Evolutionary conservation across 2,329 filamentous ascomycete genomes (phyloP).

Genomic region (Colletotrichum graminicola): DNA sequence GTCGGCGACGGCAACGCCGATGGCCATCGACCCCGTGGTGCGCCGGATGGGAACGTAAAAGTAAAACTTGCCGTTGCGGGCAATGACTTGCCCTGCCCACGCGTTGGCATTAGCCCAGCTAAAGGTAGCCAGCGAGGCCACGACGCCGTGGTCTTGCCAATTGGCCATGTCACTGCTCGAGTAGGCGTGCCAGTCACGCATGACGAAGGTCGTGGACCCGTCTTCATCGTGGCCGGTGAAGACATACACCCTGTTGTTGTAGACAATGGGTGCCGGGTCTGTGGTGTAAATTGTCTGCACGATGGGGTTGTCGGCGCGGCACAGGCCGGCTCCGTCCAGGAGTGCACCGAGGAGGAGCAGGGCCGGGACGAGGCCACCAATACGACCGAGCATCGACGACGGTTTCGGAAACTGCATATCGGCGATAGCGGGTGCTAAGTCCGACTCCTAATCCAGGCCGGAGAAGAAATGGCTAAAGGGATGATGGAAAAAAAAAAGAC

Average conservation of each 20-base stretch:
- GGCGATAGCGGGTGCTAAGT: not conserved
- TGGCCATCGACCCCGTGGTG: conserved; percentile 43
- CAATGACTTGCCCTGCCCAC: conserved; percentile 51
- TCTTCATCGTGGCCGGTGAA: conserved; percentile 51
- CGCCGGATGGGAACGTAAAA: conserved; percentile 46
- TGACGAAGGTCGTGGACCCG: conserved; percentile 46
- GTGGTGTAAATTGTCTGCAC: conserved; percentile 5
- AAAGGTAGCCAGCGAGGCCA: conserved; percentile 46
- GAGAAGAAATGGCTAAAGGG: not conserved
- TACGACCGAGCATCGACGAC: not conserved
- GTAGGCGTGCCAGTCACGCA: conserved; percentile 52
- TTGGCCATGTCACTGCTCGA: conserved; percentile 52
- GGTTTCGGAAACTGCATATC: not conserved
- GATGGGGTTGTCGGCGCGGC: not conserved
- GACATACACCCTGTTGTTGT: conserved; percentile 48
- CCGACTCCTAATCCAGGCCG: not conserved
- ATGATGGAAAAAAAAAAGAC: not conserved
- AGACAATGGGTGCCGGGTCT: conserved; percentile 48
- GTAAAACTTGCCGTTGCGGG: conserved; percentile 52
- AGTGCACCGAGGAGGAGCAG: not conserved
- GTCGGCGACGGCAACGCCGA: conserved; percentile 52
- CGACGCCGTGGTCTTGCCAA: conserved; percentile 49
- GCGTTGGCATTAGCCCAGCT: conserved; percentile 52
- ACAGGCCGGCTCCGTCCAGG: not conserved
- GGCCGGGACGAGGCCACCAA: not conserved